Base-by-base conservation (phyloP, 306 rosid genomes). In the Prunus mume region DNA sequence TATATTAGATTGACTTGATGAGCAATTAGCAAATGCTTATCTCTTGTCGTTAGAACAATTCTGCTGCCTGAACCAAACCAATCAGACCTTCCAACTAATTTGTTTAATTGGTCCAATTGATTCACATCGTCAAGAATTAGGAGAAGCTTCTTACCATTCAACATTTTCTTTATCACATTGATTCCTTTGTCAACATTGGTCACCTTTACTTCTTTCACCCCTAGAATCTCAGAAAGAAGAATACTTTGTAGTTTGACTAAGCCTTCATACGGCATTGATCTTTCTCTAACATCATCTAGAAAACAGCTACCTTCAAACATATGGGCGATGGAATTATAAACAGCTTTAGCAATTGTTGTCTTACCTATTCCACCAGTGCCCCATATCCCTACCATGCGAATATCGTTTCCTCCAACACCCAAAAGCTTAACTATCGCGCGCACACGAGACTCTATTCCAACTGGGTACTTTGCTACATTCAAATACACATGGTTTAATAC, bases 1-100 rank as follows among this genome's bases (percentile, higher is more conserved):
- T 66, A 66, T 4, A 41, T 65, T 6, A 10, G 51, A 9, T 65
- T 25, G 12, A 25, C 73, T 66, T 50, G 28, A 32, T 51, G 46
- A 2, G 54, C 50, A 24, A 0, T 10, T 3, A 76, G 22, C 25
- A 56, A 14, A 24, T 17, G 43, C 8, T 10, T 22, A 56, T 76
- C 60, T 24, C 74, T 55, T n/a, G 80, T 67, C 38, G 80, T 76
- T 76, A 76, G 19, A 11, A 67, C 17, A 18, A 76, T 46, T 76
- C 80, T 68, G 15, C 73, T 76, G 9, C 80, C 66, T 0, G 0
- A 0, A 2, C 57, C 68, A 15, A 76, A 56, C 67, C 66, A 27
- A 17, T 67, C 25, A 12, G 3, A 9, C 12, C 20, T 3, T 9
- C 74, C 68, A 10, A 17, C 73, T 27, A 76, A 56, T n/a, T 13